These are phyloP conservation scores for Elaeagnus macrophylla DNA, from an alignment of 306 rosid genomes.

Conservation along the genomic window DNA sequence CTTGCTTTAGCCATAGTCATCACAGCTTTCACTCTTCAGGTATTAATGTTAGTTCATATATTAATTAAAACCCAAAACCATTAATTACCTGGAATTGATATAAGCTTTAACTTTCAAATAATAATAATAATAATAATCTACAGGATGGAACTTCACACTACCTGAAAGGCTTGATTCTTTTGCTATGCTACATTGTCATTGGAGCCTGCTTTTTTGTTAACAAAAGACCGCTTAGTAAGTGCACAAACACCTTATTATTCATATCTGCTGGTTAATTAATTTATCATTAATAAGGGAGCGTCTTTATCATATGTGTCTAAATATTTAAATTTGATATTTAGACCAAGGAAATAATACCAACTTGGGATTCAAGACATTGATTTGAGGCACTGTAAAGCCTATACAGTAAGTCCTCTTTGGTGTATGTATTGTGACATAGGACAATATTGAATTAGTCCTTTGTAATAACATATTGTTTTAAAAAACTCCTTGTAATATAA, in stretches of 20 bases:
- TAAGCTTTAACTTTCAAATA: no score
- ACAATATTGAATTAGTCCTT: no score
- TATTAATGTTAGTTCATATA: slow-evolving; percentile 12
- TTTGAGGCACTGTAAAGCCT: neutral
- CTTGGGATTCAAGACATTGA: slow-evolving; percentile 22
- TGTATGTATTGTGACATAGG: no score
- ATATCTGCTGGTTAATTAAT: no score
- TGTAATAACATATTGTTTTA: no score
- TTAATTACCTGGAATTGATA: no score
- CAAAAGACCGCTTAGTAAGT: slow-evolving; percentile 46
- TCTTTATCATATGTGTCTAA: neutral
- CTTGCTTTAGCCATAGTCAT: slow-evolving; percentile 63
- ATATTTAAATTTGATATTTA: slow-evolving; percentile 1
- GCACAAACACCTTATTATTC: no score
- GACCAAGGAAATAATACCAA: slow-evolving; percentile 21
- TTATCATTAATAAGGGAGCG: neutral
- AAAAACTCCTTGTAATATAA: no score
- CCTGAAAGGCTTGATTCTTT: slow-evolving; percentile 77
- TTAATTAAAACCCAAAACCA: no score
- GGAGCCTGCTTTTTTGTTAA: slow-evolving; percentile 83
- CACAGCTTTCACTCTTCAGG: slow-evolving; percentile 68
- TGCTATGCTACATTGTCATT: slow-evolving; percentile 71
- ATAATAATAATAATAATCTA: slow-evolving; percentile 5
- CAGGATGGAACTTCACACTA: slow-evolving; percentile 95
- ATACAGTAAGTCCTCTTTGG: no score